Evolutionary conservation across 306 rosid genomes (phyloP).

Genomic region (Lathyrus sativus): DNA sequence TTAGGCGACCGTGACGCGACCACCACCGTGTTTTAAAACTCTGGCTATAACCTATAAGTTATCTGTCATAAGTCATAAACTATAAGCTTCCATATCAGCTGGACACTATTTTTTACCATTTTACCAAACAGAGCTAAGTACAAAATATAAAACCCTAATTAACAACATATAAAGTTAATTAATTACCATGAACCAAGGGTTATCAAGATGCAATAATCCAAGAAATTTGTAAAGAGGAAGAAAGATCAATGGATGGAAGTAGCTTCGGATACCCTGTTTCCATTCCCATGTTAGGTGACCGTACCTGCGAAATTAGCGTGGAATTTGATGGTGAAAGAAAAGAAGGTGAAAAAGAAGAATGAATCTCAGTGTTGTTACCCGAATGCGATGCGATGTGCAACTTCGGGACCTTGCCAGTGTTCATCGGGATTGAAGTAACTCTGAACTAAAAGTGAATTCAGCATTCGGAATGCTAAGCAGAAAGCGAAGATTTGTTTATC

Average conservation of each 20-base stretch:
- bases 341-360: not conserved
- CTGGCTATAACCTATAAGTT: too few relatives aligned
- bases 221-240: slow-evolving; percentile 69
- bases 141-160: too few relatives aligned
- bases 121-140: too few relatives aligned
- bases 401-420: slow-evolving; percentile 96
- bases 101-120: too few relatives aligned
- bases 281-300: slow-evolving; percentile 99
- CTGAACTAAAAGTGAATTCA: slow-evolving; percentile 74
- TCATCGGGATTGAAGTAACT: slow-evolving; percentile 95
- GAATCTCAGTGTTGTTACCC: slow-evolving; percentile 50
- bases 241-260: slow-evolving; percentile 82
- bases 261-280: slow-evolving; percentile 86
- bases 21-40: too few relatives aligned
- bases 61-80: too few relatives aligned
- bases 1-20: too few relatives aligned
- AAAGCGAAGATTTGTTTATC: slow-evolving; percentile 47
- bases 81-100: too few relatives aligned
- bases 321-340: slow-evolving; percentile 11
- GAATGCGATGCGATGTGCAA: slow-evolving; percentile 79
- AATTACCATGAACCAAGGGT: slow-evolving; percentile 81
- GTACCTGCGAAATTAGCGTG: slow-evolving; percentile 51
- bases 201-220: slow-evolving; percentile 67
- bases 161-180: not conserved
- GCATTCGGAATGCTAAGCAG: slow-evolving; percentile 73